Conservation (phyloP, 805 yeast species). For the Cyberlindnera veronae region DNA sequence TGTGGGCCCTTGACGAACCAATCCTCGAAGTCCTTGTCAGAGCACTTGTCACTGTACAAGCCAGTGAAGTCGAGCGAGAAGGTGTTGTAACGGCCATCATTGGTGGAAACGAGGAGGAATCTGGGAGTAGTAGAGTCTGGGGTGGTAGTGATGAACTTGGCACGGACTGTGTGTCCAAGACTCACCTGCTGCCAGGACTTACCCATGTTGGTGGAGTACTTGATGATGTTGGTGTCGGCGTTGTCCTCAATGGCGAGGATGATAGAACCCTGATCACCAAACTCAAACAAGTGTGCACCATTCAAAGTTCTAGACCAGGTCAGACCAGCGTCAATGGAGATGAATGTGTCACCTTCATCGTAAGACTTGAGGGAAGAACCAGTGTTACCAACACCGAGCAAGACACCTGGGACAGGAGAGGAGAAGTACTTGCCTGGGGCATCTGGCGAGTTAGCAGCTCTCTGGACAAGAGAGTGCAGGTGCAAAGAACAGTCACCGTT, state of each 20-base stretch:
- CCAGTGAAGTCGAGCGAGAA: constrained; percentile 51
- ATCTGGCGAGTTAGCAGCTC: constrained; percentile 20
- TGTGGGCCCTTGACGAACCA: constrained; percentile 47
- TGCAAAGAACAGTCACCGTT: constrained; percentile 29
- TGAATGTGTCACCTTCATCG: constrained; percentile 44
- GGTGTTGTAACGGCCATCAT: constrained; percentile 18
- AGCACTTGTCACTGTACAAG: constrained; percentile 43
- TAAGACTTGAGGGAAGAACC: constrained; percentile 27
- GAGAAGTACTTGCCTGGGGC: constrained; percentile 31
- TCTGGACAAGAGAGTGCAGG: constrained; percentile 33
- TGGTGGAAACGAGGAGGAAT: constrained; percentile 49
- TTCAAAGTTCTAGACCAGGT: constrained; percentile 60
- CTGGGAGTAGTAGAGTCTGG: constrained; percentile 67
- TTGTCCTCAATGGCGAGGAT: constrained; percentile 54
- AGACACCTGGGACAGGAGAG: constrained; percentile 43
- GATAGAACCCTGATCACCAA: constrained; percentile 79
- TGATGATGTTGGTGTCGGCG: constrained; percentile 34
- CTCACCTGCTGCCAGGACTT: constrained; percentile 51
- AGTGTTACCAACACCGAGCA: constrained; percentile 41
- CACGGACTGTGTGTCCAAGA: constrained; percentile 42
- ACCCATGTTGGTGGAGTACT: constrained; percentile 74
- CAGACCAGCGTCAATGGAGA: constrained; percentile 77
- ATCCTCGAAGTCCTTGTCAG: constrained; percentile 56
- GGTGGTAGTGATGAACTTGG: constrained; percentile 48
- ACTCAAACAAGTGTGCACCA: constrained; percentile 50